Conservation (phyloP, 2,329 filamentous ascomycete genomes). For the Colletotrichum caudatum region DNA sequence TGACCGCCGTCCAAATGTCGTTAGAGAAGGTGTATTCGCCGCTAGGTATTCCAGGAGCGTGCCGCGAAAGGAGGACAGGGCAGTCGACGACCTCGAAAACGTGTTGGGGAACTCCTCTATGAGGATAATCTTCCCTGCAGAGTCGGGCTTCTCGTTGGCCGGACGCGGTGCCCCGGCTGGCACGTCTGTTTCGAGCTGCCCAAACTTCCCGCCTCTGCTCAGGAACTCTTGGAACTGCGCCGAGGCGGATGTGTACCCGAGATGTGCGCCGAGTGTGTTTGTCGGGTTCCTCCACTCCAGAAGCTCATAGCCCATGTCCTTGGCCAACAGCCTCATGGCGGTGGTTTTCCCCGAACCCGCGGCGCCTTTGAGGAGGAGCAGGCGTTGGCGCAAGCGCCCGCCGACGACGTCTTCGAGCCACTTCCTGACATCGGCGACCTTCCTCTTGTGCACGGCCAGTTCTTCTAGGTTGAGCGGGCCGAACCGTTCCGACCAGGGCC, state of each 20-base stretch:
- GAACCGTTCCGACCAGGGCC: conserved; percentile 91
- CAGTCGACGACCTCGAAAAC: conserved; percentile 73
- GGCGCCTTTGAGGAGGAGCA: conserved; percentile 89
- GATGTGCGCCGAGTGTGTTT: conserved; percentile 66
- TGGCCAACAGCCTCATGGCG: conserved; percentile 81
- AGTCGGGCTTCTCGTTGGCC: conserved; percentile 41
- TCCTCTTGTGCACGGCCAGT: conserved; percentile 93
- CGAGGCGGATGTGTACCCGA: conserved; percentile 76
- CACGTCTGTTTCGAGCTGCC: conserved; percentile 69
- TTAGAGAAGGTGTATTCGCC: conserved; percentile 69
- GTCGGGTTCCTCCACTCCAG: conserved; percentile 92
- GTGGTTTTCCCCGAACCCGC: conserved; percentile 95
- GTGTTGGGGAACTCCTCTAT: conserved; percentile 88
- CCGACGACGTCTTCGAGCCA: conserved; percentile 84
- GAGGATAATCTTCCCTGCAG: conserved; percentile 70
- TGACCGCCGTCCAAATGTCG: conserved; percentile 58
- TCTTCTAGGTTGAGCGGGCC: conserved; percentile 81
- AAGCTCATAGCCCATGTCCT: conserved; percentile 80
- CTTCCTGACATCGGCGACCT: conserved; percentile 84
- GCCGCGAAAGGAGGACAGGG: conserved; percentile 78
- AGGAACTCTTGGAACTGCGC: conserved; percentile 94
- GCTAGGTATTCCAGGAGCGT: conserved; percentile 82
- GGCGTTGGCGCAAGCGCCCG: conserved; percentile 74
- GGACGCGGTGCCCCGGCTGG: conserved; percentile 27
- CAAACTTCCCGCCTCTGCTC: conserved; percentile 82